Percentiles rank a stretch among this genome's conserved stretches.
Conservation (phyloP, 2,329 filamentous ascomycete genomes). For the Leptodontidium sp. region DNA sequence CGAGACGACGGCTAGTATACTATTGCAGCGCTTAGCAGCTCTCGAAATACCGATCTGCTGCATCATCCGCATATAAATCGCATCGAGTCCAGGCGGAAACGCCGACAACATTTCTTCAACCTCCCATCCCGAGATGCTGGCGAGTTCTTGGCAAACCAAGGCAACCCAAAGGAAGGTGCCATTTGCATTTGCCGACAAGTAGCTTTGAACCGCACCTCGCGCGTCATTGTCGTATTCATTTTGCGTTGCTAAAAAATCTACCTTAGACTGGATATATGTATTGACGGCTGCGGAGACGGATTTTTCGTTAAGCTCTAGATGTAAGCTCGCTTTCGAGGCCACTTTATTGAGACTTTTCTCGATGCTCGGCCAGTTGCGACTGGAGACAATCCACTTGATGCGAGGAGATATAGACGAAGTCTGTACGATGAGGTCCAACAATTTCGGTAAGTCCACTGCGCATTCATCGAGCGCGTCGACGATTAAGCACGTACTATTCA, state of each 20-base stretch:
- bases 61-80: constrained; percentile 45
- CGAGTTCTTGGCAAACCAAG: constrained; percentile 47
- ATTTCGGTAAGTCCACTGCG: constrained; percentile 37
- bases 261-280: constrained; percentile 50
- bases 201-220: constrained; percentile 1
- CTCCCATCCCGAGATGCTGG: constrained; percentile 34
- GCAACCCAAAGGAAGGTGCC: constrained; percentile 56
- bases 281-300: constrained; percentile 48
- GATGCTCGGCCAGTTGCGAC: constrained; percentile 53
- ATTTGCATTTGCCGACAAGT: constrained; percentile 45
- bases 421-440: constrained; percentile 50
- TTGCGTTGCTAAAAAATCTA: constrained; percentile 40
- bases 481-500: constrained; percentile 48
- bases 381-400: constrained; percentile 55
- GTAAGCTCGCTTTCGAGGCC: constrained; percentile 42
- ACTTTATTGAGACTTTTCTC: constrained; percentile 44
- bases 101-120: constrained; percentile 34
- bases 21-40: constrained; percentile 32
- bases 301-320: constrained; percentile 50
- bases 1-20: constrained; percentile 30
- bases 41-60: constrained; percentile 38
- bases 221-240: constrained; percentile 17
- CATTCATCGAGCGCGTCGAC: constrained; percentile 60
- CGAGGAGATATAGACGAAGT: constrained; percentile 32
- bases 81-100: constrained; percentile 39